Conservation (phyloP, 2,329 filamentous ascomycete species). For the Alternaria brassicae region DNA sequence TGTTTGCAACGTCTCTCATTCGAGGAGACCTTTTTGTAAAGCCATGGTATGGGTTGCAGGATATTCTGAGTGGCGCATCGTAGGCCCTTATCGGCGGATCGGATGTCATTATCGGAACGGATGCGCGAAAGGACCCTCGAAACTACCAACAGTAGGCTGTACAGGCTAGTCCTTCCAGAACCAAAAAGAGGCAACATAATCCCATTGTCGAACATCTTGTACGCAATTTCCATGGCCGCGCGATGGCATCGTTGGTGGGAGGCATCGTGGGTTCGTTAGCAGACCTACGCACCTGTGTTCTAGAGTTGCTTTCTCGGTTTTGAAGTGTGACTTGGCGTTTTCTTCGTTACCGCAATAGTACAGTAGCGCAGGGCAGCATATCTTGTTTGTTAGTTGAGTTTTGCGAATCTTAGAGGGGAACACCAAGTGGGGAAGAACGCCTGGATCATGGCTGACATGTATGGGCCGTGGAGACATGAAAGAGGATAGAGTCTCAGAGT, state of each 20-base stretch:
- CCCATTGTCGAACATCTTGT: background rate
- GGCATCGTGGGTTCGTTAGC: background rate
- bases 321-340: background rate
- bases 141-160: too few relatives aligned
- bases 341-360: background rate
- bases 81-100: background rate
- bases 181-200: background rate
- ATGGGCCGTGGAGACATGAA: background rate
- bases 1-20: background rate
- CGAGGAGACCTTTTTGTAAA: background rate
- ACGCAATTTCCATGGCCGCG: background rate
- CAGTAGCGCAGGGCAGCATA: background rate
- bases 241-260: background rate
- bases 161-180: too few relatives aligned
- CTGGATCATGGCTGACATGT: background rate
- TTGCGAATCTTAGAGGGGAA: too few relatives aligned
- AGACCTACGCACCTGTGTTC: background rate
- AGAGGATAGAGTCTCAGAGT: fast-evolving
- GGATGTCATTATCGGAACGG: background rate
- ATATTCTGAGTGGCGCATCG: background rate
- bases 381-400: too few relatives aligned
- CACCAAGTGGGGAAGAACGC: fast-evolving
- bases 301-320: background rate
- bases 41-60: background rate
- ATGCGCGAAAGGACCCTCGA: too few relatives aligned